phyloP scores from a whole-genome alignment of 2,329 filamentous ascomycete genomes.

The Knoxdaviesia capensis region DNA sequence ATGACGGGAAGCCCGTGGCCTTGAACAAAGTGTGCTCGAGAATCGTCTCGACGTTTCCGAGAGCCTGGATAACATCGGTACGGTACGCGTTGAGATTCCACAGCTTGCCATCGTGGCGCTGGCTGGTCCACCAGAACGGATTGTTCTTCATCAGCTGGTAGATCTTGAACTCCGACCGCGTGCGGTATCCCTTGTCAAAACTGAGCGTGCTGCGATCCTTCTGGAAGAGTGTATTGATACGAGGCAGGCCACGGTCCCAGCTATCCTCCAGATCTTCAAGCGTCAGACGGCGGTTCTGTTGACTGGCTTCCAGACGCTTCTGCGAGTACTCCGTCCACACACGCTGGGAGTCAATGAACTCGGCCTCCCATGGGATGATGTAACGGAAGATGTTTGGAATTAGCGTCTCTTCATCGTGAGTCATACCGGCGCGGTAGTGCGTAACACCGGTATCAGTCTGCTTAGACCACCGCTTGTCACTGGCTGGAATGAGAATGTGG shows the following conservation, averaged over 20 bases:
- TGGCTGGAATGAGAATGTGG: constrained; percentile 91
- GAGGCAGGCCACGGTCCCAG: constrained; percentile 91
- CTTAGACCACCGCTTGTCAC: constrained; percentile 95
- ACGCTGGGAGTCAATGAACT: constrained; percentile 96
- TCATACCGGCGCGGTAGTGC: constrained; percentile 95
- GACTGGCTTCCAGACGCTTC: constrained; percentile 89
- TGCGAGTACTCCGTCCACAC: constrained; percentile 99
- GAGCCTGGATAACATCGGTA: constrained; percentile 88
- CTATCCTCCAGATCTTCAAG: constrained; percentile 94
- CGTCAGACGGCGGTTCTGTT: constrained; percentile 86
- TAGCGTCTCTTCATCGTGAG: constrained; percentile 88
- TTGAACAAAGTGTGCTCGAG: constrained; percentile 94
- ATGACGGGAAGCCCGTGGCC: constrained; percentile 86
- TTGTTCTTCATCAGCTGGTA: constrained; percentile 99
- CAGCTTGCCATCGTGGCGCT: constrained; percentile 88
- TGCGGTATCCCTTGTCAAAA: constrained; percentile 96
- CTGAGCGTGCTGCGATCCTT: constrained; percentile 93
- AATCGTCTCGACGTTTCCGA: constrained; percentile 95
- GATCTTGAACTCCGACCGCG: constrained; percentile 89
- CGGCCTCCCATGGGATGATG: constrained; percentile 96
- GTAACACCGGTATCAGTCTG: constrained; percentile 95
- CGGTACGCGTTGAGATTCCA: constrained; percentile 95
- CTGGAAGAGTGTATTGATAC: constrained; percentile 98
- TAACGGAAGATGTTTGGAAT: constrained; percentile 99
- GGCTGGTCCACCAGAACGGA: constrained; percentile 98